Percentiles rank a stretch among this genome's conserved stretches.
Conservation (phyloP, 768 basidiomycete species). For the Dictyophora rubrovolvata region DNA sequence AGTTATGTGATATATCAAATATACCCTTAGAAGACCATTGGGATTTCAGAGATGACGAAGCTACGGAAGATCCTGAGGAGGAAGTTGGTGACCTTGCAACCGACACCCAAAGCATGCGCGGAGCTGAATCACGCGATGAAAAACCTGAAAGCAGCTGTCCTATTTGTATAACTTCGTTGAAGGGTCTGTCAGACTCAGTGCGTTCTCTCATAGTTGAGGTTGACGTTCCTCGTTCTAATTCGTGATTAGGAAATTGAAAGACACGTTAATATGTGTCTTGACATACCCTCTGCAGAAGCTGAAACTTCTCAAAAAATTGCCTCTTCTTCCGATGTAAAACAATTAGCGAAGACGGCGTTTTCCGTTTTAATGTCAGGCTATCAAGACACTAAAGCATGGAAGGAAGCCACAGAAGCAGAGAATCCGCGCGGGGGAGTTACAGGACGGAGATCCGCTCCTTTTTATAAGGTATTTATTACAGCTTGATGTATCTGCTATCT, state of each 20-base stretch:
- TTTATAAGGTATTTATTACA: conserved; percentile 66
- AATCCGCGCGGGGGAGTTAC: conserved; percentile 36
- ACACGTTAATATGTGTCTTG: conserved; percentile 54
- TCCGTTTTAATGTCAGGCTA: conserved; percentile 83
- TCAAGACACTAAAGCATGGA: conserved; percentile 78
- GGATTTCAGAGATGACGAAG: conserved; percentile 68
- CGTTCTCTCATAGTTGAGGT: conserved; percentile 18
- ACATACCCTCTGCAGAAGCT: conserved; percentile 21
- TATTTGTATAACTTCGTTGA: conserved; percentile 21
- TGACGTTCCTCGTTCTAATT: conserved; percentile 11
- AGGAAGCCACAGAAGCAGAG: conserved; percentile 54
- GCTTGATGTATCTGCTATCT: neutral
- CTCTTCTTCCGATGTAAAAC: conserved; percentile 14
- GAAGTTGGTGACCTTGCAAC: conserved; percentile 20
- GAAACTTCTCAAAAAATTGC: conserved; percentile 15
- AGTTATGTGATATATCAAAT: conserved; percentile 3
- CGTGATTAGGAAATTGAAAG: conserved; percentile 34
- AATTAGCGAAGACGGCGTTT: conserved; percentile 34
- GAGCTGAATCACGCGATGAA: conserved; percentile 9
- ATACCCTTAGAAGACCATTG: conserved; percentile 38
- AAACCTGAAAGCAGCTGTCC: conserved; percentile 17
- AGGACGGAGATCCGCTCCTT: conserved; percentile 70
- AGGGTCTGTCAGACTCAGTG: conserved; percentile 18
- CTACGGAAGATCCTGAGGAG: conserved; percentile 21
- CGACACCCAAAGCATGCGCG: conserved; percentile 8